Evolutionary conservation across 352 stramenopile species (phyloP), one percentile per base, ranked within the genome.

Genomic region (Thalassiosira hispida): DNA sequence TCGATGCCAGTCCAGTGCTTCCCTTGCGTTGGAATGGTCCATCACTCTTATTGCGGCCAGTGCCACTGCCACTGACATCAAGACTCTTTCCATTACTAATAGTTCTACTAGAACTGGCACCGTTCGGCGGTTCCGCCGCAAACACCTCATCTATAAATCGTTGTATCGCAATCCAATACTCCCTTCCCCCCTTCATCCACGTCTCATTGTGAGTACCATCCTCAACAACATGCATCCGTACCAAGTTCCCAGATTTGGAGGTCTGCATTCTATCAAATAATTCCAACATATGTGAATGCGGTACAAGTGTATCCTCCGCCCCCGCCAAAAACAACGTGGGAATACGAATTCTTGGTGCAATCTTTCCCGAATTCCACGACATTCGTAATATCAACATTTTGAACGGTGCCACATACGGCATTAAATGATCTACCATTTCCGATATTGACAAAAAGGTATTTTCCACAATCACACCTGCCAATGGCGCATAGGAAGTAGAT

Each of bases 381-480:
- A 98, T 97, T 6, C 94, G 85, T 46, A 98, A 87, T 42, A 98
- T 89, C 12, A 98, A 67, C 0, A 86, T 75, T 85, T 98, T 98
- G 35, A 98, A 70, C 38, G 95, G 95, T 23, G 91, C 86, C 9
- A 98, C 71, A 25, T 95, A 91, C 2, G 96, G 96, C 93, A 98
- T 96, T 38, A 98, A 62, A 53, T 92, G 84, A 87, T 98, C 95
- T 0, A 98, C 95, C 95, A 98, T 98, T 0, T 91, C 80, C 0
- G 91, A 91, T 64, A 98, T 98, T 64, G 89, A 97, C 14, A 96
- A 77, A 77, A 98, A 98, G 11, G 96, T 98, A 79, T 98, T 98
- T 77, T 98, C 96, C 11, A 98, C 75, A 44, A 98, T 92, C 22
- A 98, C 78, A 25, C 92, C 96, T 16, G 93, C 94, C 31, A 98